phyloP scores from a whole-genome alignment of 768 basidiomycete species.

The Flagelloscypha sp. region DNA sequence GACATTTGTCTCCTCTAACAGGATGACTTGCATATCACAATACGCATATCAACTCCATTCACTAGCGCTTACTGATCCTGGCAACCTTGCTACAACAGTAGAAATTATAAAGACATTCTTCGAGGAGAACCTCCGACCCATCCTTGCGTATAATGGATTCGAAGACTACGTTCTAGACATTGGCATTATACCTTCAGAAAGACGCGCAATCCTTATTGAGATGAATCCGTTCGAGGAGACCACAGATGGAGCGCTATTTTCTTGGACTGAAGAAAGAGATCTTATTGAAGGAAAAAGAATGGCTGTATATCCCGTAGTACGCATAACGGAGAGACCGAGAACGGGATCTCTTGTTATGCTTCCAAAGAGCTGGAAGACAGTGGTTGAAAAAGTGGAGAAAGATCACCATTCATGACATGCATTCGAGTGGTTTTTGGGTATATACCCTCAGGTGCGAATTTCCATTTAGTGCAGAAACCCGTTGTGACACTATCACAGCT shows the following conservation, averaged over 20 bases:
- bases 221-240: slow-evolving; percentile 14
- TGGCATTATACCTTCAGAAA: slow-evolving; percentile 4
- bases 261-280: slow-evolving; percentile 11
- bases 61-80: slow-evolving; percentile 1
- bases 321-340: slow-evolving; percentile 7
- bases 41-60: slow-evolving; percentile 13
- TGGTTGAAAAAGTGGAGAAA: slow-evolving; percentile 6
- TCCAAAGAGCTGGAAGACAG: slow-evolving; percentile 9
- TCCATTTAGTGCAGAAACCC: no score
- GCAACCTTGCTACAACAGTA: not conserved
- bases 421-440: no score
- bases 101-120: slow-evolving; percentile 2
- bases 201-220: slow-evolving; percentile 9
- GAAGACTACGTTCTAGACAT: slow-evolving; percentile 8
- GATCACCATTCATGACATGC: no score
- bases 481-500: no score
- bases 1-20: slow-evolving; percentile 7
- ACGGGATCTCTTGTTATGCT: slow-evolving; percentile 9
- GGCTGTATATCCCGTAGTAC: slow-evolving; percentile 6
- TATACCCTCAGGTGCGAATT: no score
- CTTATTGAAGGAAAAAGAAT: slow-evolving; percentile 8
- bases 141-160: slow-evolving; percentile 1
- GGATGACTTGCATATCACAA: slow-evolving; percentile 11
- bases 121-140: slow-evolving; percentile 3
- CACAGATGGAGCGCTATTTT: slow-evolving; percentile 14